Conservation (phyloP, 169 alveolate species). For the Nephromyces sp. region DNA sequence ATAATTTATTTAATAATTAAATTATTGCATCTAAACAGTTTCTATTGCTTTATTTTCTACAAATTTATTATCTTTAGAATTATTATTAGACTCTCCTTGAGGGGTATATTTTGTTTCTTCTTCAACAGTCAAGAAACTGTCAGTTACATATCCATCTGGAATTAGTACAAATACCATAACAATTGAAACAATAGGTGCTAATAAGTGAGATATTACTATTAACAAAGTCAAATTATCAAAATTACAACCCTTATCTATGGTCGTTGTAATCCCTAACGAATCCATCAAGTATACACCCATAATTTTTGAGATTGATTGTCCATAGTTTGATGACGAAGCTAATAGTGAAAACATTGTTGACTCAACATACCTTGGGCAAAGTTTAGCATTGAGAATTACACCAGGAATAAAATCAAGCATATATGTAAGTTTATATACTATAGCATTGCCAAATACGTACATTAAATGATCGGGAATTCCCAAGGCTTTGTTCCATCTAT, state of each 20-base stretch:
- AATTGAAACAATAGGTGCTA: constrained; percentile 12
- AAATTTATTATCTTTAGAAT: too few relatives aligned
- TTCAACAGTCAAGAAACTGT: too few relatives aligned
- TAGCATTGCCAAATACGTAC: constrained; percentile 23
- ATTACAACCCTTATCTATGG: constrained; percentile 12
- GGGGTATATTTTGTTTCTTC: too few relatives aligned
- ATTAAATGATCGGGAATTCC: constrained; percentile 24
- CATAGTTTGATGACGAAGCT: constrained; percentile 9
- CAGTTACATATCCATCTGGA: too few relatives aligned
- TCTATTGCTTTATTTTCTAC: too few relatives aligned
- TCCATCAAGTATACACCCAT: constrained; percentile 10
- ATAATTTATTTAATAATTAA: too few relatives aligned
- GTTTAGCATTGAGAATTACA: constrained; percentile 1
- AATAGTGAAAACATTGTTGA: constrained; percentile 12
- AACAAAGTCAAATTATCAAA: constrained; percentile 10
- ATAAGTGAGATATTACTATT: constrained; percentile 13
- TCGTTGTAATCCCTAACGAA: neutral
- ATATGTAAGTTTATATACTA: constrained; percentile 7
- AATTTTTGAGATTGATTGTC: constrained; percentile 10
- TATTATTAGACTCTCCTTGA: too few relatives aligned
- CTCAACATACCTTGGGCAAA: constrained; percentile 6
- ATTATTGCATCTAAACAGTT: too few relatives aligned
- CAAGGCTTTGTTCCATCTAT: constrained; percentile 2
- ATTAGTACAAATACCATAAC: constrained; percentile 21
- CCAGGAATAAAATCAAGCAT: constrained; percentile 27